Evolutionary conservation across 2,329 filamentous ascomycete genomes (phyloP).

Genomic region (Penicillium sp.): DNA sequence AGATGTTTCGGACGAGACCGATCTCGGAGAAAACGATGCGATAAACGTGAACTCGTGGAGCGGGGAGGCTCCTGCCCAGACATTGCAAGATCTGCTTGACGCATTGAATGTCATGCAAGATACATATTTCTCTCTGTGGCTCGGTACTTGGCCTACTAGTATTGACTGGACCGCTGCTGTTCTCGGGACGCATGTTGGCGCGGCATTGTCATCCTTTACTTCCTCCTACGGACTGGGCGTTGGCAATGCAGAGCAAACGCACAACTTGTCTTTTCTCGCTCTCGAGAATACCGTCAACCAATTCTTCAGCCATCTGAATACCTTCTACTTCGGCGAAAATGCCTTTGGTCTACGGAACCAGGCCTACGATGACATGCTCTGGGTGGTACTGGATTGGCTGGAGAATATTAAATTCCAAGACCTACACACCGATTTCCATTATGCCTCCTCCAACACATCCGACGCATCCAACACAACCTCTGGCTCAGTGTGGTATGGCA

Average conservation of each 20-base stretch:
- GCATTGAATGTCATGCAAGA: conserved; percentile 75
- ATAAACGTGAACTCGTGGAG: not conserved
- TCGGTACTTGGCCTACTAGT: conserved; percentile 77
- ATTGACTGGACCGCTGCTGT: conserved; percentile 96
- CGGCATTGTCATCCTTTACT: conserved; percentile 65
- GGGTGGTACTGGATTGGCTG: conserved; percentile 91
- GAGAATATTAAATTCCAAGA: conserved; percentile 76
- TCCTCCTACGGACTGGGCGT: conserved; percentile 55
- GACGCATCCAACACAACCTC: conserved; percentile 19
- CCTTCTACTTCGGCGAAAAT: conserved; percentile 86
- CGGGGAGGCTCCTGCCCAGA: conserved; percentile 26
- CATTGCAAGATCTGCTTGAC: conserved; percentile 50
- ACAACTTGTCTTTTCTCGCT: conserved; percentile 40
- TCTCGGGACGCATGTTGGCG: conserved; percentile 74
- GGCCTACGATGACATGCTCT: conserved; percentile 92
- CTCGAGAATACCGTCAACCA: conserved; percentile 78
- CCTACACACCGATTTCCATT: conserved; percentile 66
- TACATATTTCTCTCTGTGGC: conserved; percentile 72
- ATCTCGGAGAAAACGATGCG: conserved; percentile 7
- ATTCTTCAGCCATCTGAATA: conserved; percentile 73
- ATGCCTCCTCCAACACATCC: conserved; percentile 34
- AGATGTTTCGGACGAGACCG: conserved; percentile 8
- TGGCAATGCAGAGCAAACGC: conserved; percentile 17
- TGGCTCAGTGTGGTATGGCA: conserved; percentile 66
- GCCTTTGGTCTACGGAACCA: conserved; percentile 70